Percentiles rank a stretch among this genome's conserved stretches.
Conservation (phyloP, 441 rosid species). For the Monsonia emarginata region DNA sequence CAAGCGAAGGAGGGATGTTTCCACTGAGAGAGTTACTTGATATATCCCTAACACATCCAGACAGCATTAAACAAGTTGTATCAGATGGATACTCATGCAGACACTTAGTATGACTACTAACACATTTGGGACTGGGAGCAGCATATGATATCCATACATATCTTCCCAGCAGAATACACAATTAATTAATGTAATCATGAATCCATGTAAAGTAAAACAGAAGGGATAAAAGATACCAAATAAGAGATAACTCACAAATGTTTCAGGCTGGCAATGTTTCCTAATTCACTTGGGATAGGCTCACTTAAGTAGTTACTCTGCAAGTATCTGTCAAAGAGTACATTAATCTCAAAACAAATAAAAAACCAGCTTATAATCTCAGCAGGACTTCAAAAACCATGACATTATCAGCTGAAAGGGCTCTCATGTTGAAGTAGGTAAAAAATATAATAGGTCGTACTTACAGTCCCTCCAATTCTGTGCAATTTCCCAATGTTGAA, state of each 20-base stretch:
- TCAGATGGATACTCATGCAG: too few species aligned
- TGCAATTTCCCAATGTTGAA: constrained; percentile 6
- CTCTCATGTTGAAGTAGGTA: neutral
- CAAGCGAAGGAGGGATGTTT: constrained; percentile 66
- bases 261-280: constrained; percentile 56
- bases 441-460: neutral
- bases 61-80: neutral
- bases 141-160: too few species aligned
- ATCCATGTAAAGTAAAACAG: neutral
- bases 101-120: too few species aligned
- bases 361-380: neutral
- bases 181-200: too few species aligned
- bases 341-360: constrained; percentile 1
- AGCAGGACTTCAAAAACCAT: neutral
- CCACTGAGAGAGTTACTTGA: constrained; percentile 78
- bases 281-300: constrained; percentile 67
- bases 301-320: constrained; percentile 85
- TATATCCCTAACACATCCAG: constrained; percentile 42
- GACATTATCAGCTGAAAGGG: neutral
- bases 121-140: too few species aligned
- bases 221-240: neutral
- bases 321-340: constrained; percentile 52
- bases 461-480: constrained; percentile 8
- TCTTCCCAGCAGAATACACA: too few species aligned
- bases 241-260: constrained; percentile 48